These are phyloP conservation scores for Solanum hybrid DNA, from an alignment of 305 asterid genomes.

Conservation along the genomic window DNA sequence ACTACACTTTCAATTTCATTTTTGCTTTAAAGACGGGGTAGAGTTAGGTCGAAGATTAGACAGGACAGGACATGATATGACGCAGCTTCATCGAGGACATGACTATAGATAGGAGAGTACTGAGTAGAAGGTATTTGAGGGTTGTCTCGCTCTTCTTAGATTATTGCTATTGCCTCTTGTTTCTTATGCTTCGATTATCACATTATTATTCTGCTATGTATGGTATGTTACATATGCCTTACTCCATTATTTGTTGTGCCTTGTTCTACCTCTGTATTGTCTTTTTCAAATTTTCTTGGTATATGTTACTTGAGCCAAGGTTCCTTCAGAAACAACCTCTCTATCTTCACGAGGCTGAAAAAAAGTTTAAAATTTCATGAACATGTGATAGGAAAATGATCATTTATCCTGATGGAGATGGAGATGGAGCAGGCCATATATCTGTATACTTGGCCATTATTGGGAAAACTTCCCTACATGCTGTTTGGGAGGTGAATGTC, in stretches of 20 bases:
- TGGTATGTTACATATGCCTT: neutral
- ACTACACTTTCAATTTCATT: too few relatives aligned
- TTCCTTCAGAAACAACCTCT: too few relatives aligned
- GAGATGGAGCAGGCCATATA: neutral
- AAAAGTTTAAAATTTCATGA: neutral
- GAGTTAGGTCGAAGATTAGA: neutral
- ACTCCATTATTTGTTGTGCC: neutral
- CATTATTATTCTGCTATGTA: neutral
- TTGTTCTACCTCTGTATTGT: too few relatives aligned
- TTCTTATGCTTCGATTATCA: neutral
- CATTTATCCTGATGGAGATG: neutral
- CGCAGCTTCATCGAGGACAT: too few relatives aligned
- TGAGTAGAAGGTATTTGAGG: too few relatives aligned
- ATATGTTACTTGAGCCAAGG: too few relatives aligned
- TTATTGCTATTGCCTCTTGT: neutral
- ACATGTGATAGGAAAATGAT: neutral
- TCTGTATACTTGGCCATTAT: neutral
- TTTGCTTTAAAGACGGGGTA: neutral
- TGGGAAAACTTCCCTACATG: neutral
- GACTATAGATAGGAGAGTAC: too few relatives aligned
- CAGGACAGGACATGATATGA: neutral
- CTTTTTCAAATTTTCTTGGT: too few relatives aligned
- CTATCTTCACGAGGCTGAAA: too few relatives aligned
- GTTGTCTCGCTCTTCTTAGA: neutral
- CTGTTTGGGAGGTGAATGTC: neutral